Base-by-base conservation (phyloP, 495 filamentous ascomycete genomes). In the Hypomontagnella submonticulosa region DNA sequence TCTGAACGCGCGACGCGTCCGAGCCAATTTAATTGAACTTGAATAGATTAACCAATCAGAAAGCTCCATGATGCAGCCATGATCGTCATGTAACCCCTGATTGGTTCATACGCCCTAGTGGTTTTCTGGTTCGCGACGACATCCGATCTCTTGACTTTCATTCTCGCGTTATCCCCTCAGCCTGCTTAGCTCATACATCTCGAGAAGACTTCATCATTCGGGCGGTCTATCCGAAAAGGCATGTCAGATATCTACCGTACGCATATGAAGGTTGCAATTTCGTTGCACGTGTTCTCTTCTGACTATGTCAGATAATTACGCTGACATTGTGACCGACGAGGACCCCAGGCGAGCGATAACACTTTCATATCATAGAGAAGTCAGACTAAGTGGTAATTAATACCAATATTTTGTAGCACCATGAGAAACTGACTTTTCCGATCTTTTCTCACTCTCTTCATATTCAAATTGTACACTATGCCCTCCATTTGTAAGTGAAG, bases 21-120 rank as follows among this genome's bases (percentile, higher is more conserved):
- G 53, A 20, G 1, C 58, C 58, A 58, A 59, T 68, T 63, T 62
- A 68, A 68, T 68, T 67, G 32, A 40, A 44, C 36, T 55, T 34
- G 0, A 13, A 19, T 4, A 0, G 1, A 68, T 59, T 49, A 32
- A 23, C 65, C 65, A 68, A 68, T 68, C 42, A 68, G 5, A 3
- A 32, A 37, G 10, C 41, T 33, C 5, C 1, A 37, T 1, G 32
- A 19, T 40, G 13, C 4, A 63, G 41, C 53, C 47, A 59, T 63
- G 58, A 15, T 59, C 59, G 59, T 53, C 57, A 67, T 57, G 20
- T 12, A 57, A 1, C 19, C n/a, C 52, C 8, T 67, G 52, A 67
- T 67, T 67, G 64, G 64, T 42, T 37, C 4, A 36, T 8, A 10
- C 3, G 7, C 34, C 52, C 20, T 32, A 23, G 56, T 8, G 37